Evolutionary conservation across 2,329 filamentous ascomycete genomes (phyloP).

Genomic region (Colletotrichum sp.): DNA sequence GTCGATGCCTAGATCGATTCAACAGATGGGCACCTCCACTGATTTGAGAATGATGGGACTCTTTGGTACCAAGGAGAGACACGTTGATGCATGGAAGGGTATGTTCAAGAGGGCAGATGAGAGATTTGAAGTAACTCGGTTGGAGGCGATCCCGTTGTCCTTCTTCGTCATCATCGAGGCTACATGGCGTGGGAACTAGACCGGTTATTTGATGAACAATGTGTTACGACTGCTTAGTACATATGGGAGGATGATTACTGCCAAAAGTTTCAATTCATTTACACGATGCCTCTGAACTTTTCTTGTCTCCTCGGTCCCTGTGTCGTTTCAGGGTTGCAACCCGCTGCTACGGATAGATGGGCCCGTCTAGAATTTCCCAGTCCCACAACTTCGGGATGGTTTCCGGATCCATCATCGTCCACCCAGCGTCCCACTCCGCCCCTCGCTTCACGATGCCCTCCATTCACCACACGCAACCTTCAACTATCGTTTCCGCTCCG

Average conservation of each 20-base stretch:
- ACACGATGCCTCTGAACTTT: neutral
- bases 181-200: conserved; percentile 34
- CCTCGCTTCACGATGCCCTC: conserved; percentile 1
- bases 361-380: neutral
- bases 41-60: conserved; percentile 57
- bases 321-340: neutral
- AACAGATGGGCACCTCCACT: conserved; percentile 43
- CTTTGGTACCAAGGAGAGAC: conserved; percentile 53
- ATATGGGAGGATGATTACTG: neutral
- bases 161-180: conserved; percentile 42
- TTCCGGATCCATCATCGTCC: neutral
- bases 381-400: neutral
- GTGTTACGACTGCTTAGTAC: neutral
- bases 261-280: neutral
- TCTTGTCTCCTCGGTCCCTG: neutral
- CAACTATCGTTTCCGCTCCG: fast-evolving
- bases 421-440: neutral
- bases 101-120: conserved; percentile 51
- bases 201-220: neutral
- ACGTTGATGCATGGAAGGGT: conserved; percentile 47
- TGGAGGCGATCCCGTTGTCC: conserved; percentile 37
- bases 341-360: neutral
- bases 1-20: conserved; percentile 37
- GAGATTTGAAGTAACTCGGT: conserved; percentile 43
- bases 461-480: neutral